Percentiles rank a stretch among this genome's conserved stretches.
Conservation (phyloP, 495 filamentous ascomycete genomes). For the Aspergillus campestris region DNA sequence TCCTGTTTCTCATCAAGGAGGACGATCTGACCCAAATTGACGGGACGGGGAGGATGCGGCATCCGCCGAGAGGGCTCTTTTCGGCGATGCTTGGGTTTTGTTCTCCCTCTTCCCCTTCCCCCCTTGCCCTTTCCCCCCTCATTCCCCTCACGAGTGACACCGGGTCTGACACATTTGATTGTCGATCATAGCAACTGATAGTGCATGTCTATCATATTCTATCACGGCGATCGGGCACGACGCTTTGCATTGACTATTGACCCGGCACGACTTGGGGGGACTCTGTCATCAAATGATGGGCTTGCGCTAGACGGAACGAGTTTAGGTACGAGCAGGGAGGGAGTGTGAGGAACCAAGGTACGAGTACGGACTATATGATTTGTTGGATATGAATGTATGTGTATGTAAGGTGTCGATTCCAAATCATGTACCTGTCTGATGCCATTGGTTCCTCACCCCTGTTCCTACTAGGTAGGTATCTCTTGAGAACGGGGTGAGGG, state of each 20-base stretch:
- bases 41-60: conserved; percentile 10
- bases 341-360: too few relatives aligned
- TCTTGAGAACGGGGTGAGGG: not conserved
- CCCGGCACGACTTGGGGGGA: not conserved
- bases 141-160: not conserved
- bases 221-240: conserved; percentile 1
- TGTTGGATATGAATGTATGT: too few relatives aligned
- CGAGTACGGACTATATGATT: too few relatives aligned
- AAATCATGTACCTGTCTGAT: not conserved
- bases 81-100: not conserved
- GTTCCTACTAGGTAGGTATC: not conserved
- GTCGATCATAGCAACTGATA: not conserved
- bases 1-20: conserved; percentile 1
- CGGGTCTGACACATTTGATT: not conserved
- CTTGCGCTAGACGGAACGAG: not conserved
- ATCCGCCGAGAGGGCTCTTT: not conserved
- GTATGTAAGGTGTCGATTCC: too few relatives aligned
- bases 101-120: not conserved
- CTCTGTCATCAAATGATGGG: not conserved
- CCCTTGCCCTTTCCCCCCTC: not conserved
- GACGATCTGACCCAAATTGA: conserved; percentile 13
- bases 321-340: not conserved
- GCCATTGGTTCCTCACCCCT: not conserved
- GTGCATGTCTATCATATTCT: not conserved
- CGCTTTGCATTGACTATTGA: conserved; percentile 3